Base-by-base conservation (phyloP, 345 rosid species). In the Eucalyptus regnans region DNA sequence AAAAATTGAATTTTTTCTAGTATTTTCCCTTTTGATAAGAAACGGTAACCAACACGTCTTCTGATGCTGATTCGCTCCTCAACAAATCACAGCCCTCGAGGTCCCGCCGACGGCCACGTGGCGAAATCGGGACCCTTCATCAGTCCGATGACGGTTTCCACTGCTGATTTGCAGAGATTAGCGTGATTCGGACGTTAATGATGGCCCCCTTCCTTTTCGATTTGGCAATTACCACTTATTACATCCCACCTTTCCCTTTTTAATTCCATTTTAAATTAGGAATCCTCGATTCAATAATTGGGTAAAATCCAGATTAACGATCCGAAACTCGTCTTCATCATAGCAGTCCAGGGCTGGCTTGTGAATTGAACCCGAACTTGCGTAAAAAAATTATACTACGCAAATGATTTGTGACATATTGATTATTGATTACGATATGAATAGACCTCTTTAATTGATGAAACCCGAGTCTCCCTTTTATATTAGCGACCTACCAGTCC, bases 341-440 rank as follows among this genome's bases (percentile, higher is more conserved):
- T 6, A 12, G 7, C 16, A 27, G 7, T 16, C 2, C 12, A 27
- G 0, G 80, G 14, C 10, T 3, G 7, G 10, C 13, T 71, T 22
- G 23, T 17, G 23, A 33, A 1, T 37, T 18, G 25, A 11, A 9
- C 7, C 0, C 7, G 4, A 33, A 4, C 0, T 0, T 16, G 4
- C 31, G 12, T n/a, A 16, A 8, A 66, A 31, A 27, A 8, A 31
- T 66, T 18, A 7, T 66, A 66, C 3, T 43, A 66, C 0, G 12
- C 7, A 5, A 66, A 31, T 0, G 2, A 68, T 33, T 10, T 4
- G 12, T 68, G 11, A 7, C 23, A 31, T 12, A 66, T 1, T 4
- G 2, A 66, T 66, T 12, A 66, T 1, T 4, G 1, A 66, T 66
- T 66, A 31, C 0, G 1, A 5, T 31, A 4, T 2, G 22, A n/a